Evolutionary conservation across 1,139 yeast species (phyloP).

Genomic region (Hanseniaspora sp.): DNA sequence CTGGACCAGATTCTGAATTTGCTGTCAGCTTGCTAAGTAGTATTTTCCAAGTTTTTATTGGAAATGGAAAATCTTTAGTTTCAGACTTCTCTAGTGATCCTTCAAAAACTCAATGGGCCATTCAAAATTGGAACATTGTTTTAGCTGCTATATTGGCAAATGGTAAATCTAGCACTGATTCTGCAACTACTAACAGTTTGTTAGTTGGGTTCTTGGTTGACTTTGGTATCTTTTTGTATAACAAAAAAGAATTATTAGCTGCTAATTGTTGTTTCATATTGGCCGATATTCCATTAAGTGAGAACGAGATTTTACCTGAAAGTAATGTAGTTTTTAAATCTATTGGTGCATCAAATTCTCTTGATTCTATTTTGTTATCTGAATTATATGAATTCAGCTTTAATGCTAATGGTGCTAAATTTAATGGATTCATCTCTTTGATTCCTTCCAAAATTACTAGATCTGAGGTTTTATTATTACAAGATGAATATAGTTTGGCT

Average conservation of each 20-base stretch:
- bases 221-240: slow-evolving; percentile 42
- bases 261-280: slow-evolving; percentile 41
- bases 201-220: slow-evolving; percentile 41
- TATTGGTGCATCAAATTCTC: slow-evolving; percentile 25
- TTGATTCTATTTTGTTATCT: slow-evolving; percentile 25
- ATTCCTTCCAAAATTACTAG: slow-evolving; percentile 26
- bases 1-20: slow-evolving; percentile 34
- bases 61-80: slow-evolving; percentile 43
- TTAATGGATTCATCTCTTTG: slow-evolving; percentile 21
- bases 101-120: slow-evolving; percentile 37
- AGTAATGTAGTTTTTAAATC: slow-evolving; percentile 22
- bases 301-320: slow-evolving; percentile 21
- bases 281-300: slow-evolving; percentile 39
- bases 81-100: slow-evolving; percentile 36
- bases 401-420: slow-evolving; percentile 19
- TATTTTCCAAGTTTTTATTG: slow-evolving; percentile 48
- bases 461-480: slow-evolving; percentile 26
- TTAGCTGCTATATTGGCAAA: slow-evolving; percentile 35
- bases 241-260: slow-evolving; percentile 33
- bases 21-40: slow-evolving; percentile 44
- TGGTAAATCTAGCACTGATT: slow-evolving; percentile 19
- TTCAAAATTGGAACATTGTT: slow-evolving; percentile 39
- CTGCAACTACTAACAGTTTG: slow-evolving; percentile 27
- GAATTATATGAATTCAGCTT: slow-evolving; percentile 61
- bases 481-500: slow-evolving; percentile 24